Evolutionary conservation across 2,329 filamentous ascomycete genomes (phyloP), one percentile per base, ranked within the genome.

Genomic region (Helminthosporium solani): DNA sequence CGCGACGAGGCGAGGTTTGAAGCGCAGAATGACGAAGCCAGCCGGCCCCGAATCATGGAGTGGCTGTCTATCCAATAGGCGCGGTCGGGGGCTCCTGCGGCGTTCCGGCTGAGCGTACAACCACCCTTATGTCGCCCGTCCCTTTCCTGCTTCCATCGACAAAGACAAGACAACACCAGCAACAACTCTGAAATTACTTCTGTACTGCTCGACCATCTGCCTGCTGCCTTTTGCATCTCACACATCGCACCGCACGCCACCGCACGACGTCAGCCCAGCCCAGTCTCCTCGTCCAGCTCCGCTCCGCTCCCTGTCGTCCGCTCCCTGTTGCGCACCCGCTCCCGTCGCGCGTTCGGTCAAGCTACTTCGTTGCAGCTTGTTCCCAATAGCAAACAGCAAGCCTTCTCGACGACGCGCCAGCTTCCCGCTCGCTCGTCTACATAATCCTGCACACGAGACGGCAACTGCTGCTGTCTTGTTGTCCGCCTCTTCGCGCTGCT

Each of bases 361-460:
- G 59, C 59, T 60, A 55, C 35, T 35, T 56, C 46, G 53, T 64
- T 64, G 63, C 63, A 67, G 57, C 63, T 63, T 63, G 58, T 54
- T 51, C 49, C 53, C 46, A 14, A 40, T 51, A 28, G 42, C 43
- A 47, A 47, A 54, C 52, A n/a, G n/a, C 14, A 47, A 57, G 53
- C 45, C 48, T 46, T 46, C 54, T 45, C 52, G 43, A 42, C 52
- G 43, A 42, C 47, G 46, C 53, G 56, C 53, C 35, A 42, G 23
- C 42, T 34, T 43, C 12, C 42, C 53, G 46, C 40, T 52, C 50
- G 47, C 48, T 33, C 42, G 42, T 45, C 46, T 50, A 41, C 33
- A 31, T 31, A 49, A 53, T 57, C 49, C 50, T 47, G 44, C 44
- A 50, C 47, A 50, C 47, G 46, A 53, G 58, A 53, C 50, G 54